These are phyloP conservation scores for Gomphus bonarii DNA, from an alignment of 1,284 basidiomycete species.

Conservation along the genomic window DNA sequence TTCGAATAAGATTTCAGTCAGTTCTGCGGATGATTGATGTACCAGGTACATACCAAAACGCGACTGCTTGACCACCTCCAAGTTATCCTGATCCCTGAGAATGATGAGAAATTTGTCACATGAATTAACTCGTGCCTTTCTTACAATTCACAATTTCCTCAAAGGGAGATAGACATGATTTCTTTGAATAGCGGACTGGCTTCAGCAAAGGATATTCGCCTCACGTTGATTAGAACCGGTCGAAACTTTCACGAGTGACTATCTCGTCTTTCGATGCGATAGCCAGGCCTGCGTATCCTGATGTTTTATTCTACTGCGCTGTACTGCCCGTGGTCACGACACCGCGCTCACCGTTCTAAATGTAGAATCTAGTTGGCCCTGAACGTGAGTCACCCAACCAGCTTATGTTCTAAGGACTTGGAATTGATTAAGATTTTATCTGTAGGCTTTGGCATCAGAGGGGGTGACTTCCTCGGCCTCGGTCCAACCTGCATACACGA, in stretches of 20 bases:
- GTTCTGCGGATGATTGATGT: too few relatives aligned
- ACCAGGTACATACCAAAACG: too few relatives aligned
- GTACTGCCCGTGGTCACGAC: constrained; percentile 16
- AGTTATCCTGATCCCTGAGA: too few relatives aligned
- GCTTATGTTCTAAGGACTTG: constrained; percentile 16
- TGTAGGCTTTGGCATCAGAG: constrained; percentile 15
- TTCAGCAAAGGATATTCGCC: constrained; percentile 18
- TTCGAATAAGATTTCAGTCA: too few relatives aligned
- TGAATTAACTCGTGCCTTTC: too few relatives aligned
- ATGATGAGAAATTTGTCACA: too few relatives aligned
- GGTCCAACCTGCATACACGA: constrained; percentile 18
- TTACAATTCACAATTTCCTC: not conserved
- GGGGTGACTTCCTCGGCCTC: too few relatives aligned
- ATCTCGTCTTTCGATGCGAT: constrained; percentile 14
- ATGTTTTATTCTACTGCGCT: not conserved
- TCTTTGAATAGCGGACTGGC: constrained; percentile 15
- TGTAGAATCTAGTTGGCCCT: constrained; percentile 14
- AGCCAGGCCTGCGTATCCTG: constrained; percentile 15
- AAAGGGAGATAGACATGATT: constrained; percentile 1
- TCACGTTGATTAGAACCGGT: constrained; percentile 15
- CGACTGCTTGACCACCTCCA: too few relatives aligned
- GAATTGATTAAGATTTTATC: constrained; percentile 16
- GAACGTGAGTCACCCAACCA: constrained; percentile 15
- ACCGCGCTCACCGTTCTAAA: constrained; percentile 18
- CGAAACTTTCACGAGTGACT: constrained; percentile 14